Evolutionary conservation across 306 rosid species (phyloP).

Genomic region (Ormosia emarginata): DNA sequence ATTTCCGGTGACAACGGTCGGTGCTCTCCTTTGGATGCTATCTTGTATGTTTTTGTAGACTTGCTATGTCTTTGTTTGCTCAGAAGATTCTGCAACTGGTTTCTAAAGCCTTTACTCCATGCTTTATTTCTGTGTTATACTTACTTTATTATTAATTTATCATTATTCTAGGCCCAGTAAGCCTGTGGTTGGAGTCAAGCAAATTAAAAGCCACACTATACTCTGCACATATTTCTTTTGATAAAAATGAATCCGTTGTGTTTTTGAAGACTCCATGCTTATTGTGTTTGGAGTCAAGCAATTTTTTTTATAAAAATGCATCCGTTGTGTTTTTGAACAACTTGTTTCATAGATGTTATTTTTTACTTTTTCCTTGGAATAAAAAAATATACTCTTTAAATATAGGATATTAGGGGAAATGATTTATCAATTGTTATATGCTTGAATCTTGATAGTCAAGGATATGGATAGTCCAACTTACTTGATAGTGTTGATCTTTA

Average conservation of each 20-base stretch:
- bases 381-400: too few relatives aligned
- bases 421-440: too few relatives aligned
- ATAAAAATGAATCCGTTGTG: too few relatives aligned
- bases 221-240: background rate
- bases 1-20: background rate
- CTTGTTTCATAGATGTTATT: background rate
- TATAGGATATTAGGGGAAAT: too few relatives aligned
- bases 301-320: background rate
- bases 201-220: background rate
- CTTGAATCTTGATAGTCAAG: too few relatives aligned
- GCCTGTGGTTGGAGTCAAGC: background rate
- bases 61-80: slow-evolving; percentile 8
- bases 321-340: background rate
- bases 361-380: background rate
- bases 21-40: background rate
- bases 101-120: slow-evolving; percentile 1
- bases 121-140: background rate
- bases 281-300: too few relatives aligned
- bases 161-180: background rate
- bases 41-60: background rate
- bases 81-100: background rate
- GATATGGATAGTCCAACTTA: too few relatives aligned
- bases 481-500: too few relatives aligned
- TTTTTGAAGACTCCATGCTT: too few relatives aligned
- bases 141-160: background rate